phyloP scores from a whole-genome alignment of 441 rosid genomes.

The Brassica hybrid region DNA sequence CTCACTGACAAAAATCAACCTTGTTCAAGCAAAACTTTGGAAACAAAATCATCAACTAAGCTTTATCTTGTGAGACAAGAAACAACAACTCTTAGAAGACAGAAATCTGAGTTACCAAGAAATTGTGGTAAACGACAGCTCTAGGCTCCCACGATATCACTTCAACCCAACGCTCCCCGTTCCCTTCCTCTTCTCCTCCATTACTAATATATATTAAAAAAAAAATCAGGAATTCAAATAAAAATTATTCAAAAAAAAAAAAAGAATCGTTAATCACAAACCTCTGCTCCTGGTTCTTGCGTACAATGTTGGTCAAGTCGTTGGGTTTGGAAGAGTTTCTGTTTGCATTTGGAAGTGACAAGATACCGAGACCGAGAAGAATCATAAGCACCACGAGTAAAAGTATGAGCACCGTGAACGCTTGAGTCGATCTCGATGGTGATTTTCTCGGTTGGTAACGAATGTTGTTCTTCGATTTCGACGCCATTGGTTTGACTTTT shows the following conservation, averaged over 20 bases:
- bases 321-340: constrained; percentile 54
- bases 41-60: too few relatives aligned
- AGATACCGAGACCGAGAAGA: constrained; percentile 74
- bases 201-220: constrained; percentile 4
- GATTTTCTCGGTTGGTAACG: constrained; percentile 68
- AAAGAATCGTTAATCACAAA: constrained; percentile 17
- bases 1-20: too few relatives aligned
- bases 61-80: constrained; percentile 27
- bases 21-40: too few relatives aligned
- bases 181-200: constrained; percentile 49
- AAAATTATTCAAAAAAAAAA: not conserved
- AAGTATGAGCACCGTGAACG: constrained; percentile 54
- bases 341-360: constrained; percentile 66
- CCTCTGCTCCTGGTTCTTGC: constrained; percentile 46
- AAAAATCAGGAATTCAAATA: not conserved
- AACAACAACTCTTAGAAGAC: constrained; percentile 1
- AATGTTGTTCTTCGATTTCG: constrained; percentile 33
- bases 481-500: not conserved
- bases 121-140: constrained; percentile 83
- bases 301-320: constrained; percentile 73
- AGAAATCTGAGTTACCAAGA: constrained; percentile 57
- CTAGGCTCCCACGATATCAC: constrained; percentile 97
- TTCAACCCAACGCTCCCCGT: constrained; percentile 77
- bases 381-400: constrained; percentile 69
- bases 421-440: constrained; percentile 58